Base-by-base conservation (phyloP, 352 stramenopile species). In the Pythium phragmitis region DNA sequence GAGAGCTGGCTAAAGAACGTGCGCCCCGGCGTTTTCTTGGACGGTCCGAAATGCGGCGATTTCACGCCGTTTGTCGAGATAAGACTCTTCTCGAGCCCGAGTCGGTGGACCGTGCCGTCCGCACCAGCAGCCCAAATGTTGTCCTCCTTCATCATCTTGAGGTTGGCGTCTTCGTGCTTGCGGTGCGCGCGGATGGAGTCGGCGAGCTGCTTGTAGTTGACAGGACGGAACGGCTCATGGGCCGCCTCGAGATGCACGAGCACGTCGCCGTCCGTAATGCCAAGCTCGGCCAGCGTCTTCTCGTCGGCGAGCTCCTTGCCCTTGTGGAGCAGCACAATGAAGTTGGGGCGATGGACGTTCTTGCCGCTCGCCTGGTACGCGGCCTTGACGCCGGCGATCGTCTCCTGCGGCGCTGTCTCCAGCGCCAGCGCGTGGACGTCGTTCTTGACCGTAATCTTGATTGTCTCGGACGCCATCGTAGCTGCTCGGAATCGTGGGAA, bases 1-100 rank as follows among this genome's bases (percentile, higher is more conserved):
- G 87, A 96, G 28, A 96, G 63, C 64, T 96, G 87, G 60, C 91
- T 96, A 72, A 94, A 96, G 54, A 96, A 96, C 12, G 80, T 76
- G 13, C 87, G 77, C 26, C 74, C 80, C 4, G 75, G 65, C 0
- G 65, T 59, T 33, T 91, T 88, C 65, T 92, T 92, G 0, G 68
- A 49, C 2, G 72, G 58, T 37, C 64, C 39, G 57, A 90, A 93
- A 23, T 84, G 79, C 23, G 74, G 72, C 26, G 76, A 73, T 34
- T 85, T 66, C 42, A 62, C 72, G 13, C 72, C 65, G 39, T 76
- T 87, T n/a, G 74, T 55, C 45, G 79, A 85, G 52, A 95, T 87
- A 60, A 95, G 76, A 52, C 85, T 93, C 72, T 94, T 92, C 61
- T 95, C 85, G 60, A 94, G 71, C 12, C 87, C 87, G 7, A 95